Base-by-base conservation (phyloP, 2,329 filamentous ascomycete species). In the Fusarium verrucosum region DNA sequence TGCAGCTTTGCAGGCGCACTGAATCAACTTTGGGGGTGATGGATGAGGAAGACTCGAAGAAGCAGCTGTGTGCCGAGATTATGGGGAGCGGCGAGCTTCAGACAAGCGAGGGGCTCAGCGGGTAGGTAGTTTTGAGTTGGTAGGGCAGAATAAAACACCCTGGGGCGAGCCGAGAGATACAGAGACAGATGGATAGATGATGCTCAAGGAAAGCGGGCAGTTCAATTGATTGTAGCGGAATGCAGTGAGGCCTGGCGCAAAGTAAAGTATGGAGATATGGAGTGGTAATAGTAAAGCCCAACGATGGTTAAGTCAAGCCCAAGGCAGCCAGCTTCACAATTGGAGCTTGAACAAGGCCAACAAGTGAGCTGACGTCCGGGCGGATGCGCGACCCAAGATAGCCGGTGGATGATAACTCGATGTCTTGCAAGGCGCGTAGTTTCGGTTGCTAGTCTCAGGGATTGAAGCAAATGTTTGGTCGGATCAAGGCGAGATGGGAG, bases 401-500 rank as follows among this genome's bases (percentile, higher is more conserved):
- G 50, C 33, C 32, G 36, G 62, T 56, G 36, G 36, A 60, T 8
- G 59, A 42, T 49, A 49, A 30, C 41, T 46, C 43, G 38, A 35
- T 64, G 46, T 26, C 32, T 32, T 42, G 38, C 22, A 32, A 46
- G 28, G 26, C 23, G 50, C 62, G 20, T 13, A 43, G 51, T 32
- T 52, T 58, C 50, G 41, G 62, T 35, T 41, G 56, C 43, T 49
- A 53, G 51, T 47, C 50, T 50, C 43, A 41, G 36, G 47, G 47
- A 58, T 38, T 58, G 49, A 57, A 50, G 38, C 36, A 45, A 37
- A 51, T 44, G 22, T 49, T 55, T 62, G 53, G 46, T 66, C 52
- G 58, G 62, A 44, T 49, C 58, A 59, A 59, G 58, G 53, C 63
- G 63, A 66, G 62, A 59, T 50, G 41, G 33, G 17, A 66, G 58